phyloP scores from a whole-genome alignment of 306 rosid genomes.

The Inga oerstediana region DNA sequence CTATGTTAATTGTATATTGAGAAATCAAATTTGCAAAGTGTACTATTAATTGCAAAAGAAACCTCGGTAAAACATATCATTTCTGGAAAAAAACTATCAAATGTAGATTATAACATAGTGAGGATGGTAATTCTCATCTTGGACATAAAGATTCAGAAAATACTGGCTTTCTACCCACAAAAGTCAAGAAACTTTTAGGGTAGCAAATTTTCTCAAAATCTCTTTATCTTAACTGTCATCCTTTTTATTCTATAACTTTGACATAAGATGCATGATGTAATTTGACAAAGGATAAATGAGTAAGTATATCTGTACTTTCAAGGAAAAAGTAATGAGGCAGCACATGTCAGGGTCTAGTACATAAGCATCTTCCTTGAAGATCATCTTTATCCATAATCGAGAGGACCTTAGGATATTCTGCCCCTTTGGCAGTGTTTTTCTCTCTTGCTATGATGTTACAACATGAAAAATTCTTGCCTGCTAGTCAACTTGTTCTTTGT shows the following conservation, averaged over 20 bases:
- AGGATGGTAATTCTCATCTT: not conserved
- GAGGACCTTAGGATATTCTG: not conserved
- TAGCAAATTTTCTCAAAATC: not conserved
- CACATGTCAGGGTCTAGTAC: not conserved
- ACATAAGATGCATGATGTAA: not conserved
- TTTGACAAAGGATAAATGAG: constrained; percentile 1
- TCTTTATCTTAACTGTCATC: not conserved
- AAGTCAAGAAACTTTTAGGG: not conserved
- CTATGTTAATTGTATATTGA: not conserved
- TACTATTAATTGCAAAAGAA: not conserved
- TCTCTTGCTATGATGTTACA: not conserved
- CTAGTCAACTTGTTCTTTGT: constrained; percentile 13
- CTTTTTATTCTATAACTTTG: not conserved
- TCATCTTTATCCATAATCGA: not conserved
- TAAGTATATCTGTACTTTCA: not conserved
- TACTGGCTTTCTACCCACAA: not conserved
- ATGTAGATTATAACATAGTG: not conserved
- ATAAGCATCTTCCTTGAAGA: not conserved
- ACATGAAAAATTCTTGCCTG: not conserved
- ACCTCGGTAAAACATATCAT: not conserved
- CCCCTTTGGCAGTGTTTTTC: not conserved
- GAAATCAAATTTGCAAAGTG: not conserved
- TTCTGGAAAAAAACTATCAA: not conserved
- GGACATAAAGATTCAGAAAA: not conserved
- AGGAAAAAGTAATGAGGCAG: not conserved